Base-by-base conservation (phyloP, 495 filamentous ascomycete genomes). In the Penicillium antarcticum region DNA sequence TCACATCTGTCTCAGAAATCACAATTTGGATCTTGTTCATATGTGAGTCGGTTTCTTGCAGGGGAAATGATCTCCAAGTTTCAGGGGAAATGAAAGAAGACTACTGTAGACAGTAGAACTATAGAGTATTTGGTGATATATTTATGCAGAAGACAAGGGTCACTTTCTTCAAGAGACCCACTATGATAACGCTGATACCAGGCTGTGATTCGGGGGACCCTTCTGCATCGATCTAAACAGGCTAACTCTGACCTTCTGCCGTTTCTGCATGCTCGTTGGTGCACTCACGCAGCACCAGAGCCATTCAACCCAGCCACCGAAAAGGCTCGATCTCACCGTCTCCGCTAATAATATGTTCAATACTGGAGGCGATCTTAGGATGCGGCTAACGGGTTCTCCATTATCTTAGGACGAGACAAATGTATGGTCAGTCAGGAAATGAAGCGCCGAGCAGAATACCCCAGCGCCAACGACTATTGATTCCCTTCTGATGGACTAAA, bases 221-320 rank as follows among this genome's bases (percentile, higher is more conserved):
- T 52, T 48, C 49, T 65, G 62, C 62, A 65, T 60, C 21, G 48
- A 57, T 62, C 56, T 57, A 60, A 62, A 19, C 53, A 31, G 33
- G 42, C 33, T 48, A 60, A 56, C 51, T 52, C 46, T 48, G 26
- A 29, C 34, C 43, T 47, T 21, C 50, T 17, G 53, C 41, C 53
- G 53, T 52, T 59, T 61, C 61, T 62, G 61, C 58, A 63, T 59
- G 63, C 66, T 69, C 64, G 67, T 72, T 73, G 70, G 68, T 65
- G 61, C 57, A 50, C 26, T 42, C 41, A 51, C 47, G 56, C 52
- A 47, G 51, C 39, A 53, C 46, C 24, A 57, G 49, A 63, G 58
- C 61, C 57, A 65, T 52, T 51, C 40, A 50, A 39, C 48, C 58
- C 56, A 65, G 62, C 62, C 62, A 63, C 62, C 62, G 37, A 56